phyloP scores from a whole-genome alignment of 257 asterid species.

The Capsicum chinense region DNA sequence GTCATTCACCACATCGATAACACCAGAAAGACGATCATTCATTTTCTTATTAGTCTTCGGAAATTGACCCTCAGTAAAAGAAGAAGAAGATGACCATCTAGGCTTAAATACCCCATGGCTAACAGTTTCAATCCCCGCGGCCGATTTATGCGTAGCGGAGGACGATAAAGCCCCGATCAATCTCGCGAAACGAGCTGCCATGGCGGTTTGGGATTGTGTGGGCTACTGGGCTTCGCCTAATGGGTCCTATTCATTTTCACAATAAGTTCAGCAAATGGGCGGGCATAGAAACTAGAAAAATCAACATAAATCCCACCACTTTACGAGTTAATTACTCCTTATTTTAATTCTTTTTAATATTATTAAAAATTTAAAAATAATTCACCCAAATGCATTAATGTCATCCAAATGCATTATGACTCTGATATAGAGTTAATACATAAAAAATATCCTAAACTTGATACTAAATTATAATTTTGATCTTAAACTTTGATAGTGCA shows the following conservation, averaged over 20 bases:
- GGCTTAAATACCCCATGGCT: slow-evolving; percentile 28
- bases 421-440: too few species aligned
- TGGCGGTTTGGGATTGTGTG: slow-evolving; percentile 40
- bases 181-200: slow-evolving; percentile 58
- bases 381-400: too few species aligned
- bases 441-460: too few species aligned
- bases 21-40: slow-evolving; percentile 75
- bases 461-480: too few species aligned
- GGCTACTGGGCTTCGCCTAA: slow-evolving; percentile 20
- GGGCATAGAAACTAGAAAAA: too few species aligned
- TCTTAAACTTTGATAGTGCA: too few species aligned
- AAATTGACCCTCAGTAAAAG: slow-evolving; percentile 31
- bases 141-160: slow-evolving; percentile 36
- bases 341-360: too few species aligned
- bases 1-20: slow-evolving; percentile 76
- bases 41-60: slow-evolving; percentile 41
- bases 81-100: slow-evolving; percentile 39
- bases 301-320: too few species aligned
- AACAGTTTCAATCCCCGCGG: slow-evolving; percentile 24
- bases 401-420: too few species aligned
- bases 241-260: neutral
- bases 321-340: too few species aligned
- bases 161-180: slow-evolving; percentile 36
- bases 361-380: too few species aligned
- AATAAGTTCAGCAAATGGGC: too few species aligned